Evolutionary conservation across 2,329 filamentous ascomycete genomes (phyloP).

Genomic region (Metarhizium rileyi): DNA sequence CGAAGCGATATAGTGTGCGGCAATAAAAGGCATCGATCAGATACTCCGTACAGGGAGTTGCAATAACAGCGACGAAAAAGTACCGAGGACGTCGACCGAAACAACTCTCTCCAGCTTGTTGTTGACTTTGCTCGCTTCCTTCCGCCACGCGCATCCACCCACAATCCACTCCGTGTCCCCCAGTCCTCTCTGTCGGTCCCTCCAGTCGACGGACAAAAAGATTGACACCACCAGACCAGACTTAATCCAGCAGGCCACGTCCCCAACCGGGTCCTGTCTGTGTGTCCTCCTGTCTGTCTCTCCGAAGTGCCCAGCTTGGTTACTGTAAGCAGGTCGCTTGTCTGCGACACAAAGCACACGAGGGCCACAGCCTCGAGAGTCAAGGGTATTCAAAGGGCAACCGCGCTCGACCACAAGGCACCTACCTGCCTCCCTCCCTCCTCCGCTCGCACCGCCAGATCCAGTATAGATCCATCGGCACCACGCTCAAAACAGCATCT

Average conservation of each 20-base stretch:
- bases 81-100: background rate
- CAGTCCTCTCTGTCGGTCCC: too few species aligned
- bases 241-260: constrained; percentile 27
- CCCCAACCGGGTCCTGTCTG: constrained; percentile 21
- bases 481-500: constrained; percentile 56
- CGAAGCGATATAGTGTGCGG: background rate
- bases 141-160: constrained; percentile 20
- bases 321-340: background rate
- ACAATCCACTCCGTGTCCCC: constrained; percentile 11
- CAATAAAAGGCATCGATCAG: background rate
- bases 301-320: constrained; percentile 6
- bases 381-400: background rate
- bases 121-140: constrained; percentile 29
- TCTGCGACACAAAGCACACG: background rate
- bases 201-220: too few species aligned
- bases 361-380: background rate
- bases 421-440: constrained; percentile 33
- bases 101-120: background rate
- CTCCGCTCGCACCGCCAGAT: constrained; percentile 47
- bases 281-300: too few species aligned
- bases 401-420: constrained; percentile 20
- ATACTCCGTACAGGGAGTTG: background rate
- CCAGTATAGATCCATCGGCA: constrained; percentile 57
- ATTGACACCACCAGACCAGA: too few species aligned
- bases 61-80: background rate